Base-by-base conservation (phyloP, 768 basidiomycete genomes). In the Tremella mesenterica region DNA sequence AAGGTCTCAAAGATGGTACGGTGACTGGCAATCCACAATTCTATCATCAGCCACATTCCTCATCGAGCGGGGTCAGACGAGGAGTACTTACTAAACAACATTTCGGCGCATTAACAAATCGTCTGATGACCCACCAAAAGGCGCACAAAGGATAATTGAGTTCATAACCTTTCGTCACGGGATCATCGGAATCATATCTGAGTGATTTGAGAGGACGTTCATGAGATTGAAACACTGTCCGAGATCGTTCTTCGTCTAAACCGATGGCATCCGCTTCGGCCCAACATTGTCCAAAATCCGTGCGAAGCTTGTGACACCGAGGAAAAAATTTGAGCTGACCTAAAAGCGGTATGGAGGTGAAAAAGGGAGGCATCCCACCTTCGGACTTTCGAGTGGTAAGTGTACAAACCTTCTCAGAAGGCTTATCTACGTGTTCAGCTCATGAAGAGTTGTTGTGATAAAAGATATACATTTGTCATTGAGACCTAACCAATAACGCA, bases 361-460 rank as follows among this genome's bases (percentile, higher is more conserved):
- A 65, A 21, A 65, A 65, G 0, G 46, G 26, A 3, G 56, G 31
- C n/a, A 52, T 10, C 5, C 41, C 50, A 3, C 52, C 58, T 20
- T 50, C 50, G 43, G 2, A 21, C 18, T 44, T 14, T 41, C 54
- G 27, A 1, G 50, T 56, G 4, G 50, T 51, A 14, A 47, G n/a
- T 0, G 51, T 25, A 30, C 52, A 49, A 3, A 34, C 18, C 5
- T 60, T 54, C 0, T n/a, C 28, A 2, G 53, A 41, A 3, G 64
- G 64, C 53, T 65, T 65, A 46, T 65, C 60, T 64, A 13, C 13
- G 9, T 10, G 25, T 58, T n/a, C n/a, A n/a, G n/a, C n/a, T n/a
- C n/a, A n/a, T n/a, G n/a, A 50, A 54, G 52, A 52, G 18, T 8
- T 27, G 23, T 38, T 18, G 27, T 30, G 4, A 26, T 27, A 13